Evolutionary conservation across 768 basidiomycete genomes (phyloP).

Genomic region (Dacryopinax primogenitus): DNA sequence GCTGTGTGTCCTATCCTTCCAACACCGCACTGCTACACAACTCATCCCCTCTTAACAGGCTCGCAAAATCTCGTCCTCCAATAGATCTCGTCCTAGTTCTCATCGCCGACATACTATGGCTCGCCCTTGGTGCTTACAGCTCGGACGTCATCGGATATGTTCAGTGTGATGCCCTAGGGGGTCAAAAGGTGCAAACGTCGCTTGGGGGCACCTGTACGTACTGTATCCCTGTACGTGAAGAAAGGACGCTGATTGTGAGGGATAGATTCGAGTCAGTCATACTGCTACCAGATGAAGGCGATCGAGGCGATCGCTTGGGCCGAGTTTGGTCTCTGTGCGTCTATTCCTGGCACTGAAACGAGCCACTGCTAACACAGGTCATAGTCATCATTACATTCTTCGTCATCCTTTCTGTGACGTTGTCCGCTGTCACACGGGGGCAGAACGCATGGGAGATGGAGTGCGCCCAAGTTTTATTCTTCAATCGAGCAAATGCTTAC

Average conservation of each 20-base stretch:
- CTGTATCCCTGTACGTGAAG: not conserved
- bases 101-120: constrained; percentile 51
- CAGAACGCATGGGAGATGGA: not conserved
- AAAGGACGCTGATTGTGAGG: not conserved
- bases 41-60: constrained; percentile 28
- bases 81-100: constrained; percentile 46
- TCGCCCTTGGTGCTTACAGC: constrained; percentile 21
- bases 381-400: constrained; percentile 39
- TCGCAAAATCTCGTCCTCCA: constrained; percentile 58
- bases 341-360: constrained; percentile 12
- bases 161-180: constrained; percentile 44
- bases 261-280: constrained; percentile 42
- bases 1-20: constrained; percentile 32
- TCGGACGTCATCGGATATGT: constrained; percentile 49
- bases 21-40: not conserved
- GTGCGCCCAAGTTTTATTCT: constrained; percentile 26
- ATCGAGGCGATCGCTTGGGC: constrained; percentile 70
- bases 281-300: constrained; percentile 70
- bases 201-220: not conserved
- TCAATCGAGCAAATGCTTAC: constrained; percentile 36
- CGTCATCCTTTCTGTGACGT: constrained; percentile 36
- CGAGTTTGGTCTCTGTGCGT: constrained; percentile 43
- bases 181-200: not conserved
- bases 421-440: constrained; percentile 33
- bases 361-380: not conserved